A percentile compares a stretch with the other conserved stretches of the same genome.
These are phyloP conservation scores for Neostapfia colusana DNA, from an alignment of 176 grass and related monocot species.

Conservation along the genomic window DNA sequence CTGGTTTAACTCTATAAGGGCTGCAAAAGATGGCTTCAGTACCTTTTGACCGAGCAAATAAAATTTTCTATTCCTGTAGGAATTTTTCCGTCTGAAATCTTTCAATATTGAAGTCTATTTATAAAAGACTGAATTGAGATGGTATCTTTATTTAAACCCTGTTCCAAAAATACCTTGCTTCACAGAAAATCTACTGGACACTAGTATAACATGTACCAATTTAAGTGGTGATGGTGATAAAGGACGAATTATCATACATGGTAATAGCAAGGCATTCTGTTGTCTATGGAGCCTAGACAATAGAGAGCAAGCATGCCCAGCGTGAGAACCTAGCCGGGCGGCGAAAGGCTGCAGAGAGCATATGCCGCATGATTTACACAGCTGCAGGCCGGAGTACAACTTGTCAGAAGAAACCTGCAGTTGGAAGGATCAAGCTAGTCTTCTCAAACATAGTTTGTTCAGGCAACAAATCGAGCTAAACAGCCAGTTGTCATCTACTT, in stretches of 20 bases:
- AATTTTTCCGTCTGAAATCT: not conserved
- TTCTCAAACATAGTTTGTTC: not conserved
- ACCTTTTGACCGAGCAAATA: not conserved
- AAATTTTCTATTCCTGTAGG: not conserved
- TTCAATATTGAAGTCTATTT: not conserved
- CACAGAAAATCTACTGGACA: not conserved
- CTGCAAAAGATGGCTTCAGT: not conserved
- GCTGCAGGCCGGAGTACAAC: too few species aligned
- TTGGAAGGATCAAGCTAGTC: slow-evolving; percentile 5
- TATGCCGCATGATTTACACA: not conserved
- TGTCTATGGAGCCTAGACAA: not conserved
- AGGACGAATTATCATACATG: not conserved
- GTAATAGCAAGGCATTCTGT: not conserved
- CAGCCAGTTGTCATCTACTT: not conserved
- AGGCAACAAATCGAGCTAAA: not conserved
- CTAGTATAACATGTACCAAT: slow-evolving; percentile 13
- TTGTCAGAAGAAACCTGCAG: slow-evolving; percentile 50
- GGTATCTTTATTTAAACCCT: not conserved
- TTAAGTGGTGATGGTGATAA: not conserved
- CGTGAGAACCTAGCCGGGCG: not conserved
- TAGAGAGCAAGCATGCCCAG: not conserved
- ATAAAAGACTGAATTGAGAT: not conserved
- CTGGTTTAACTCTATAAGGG: not conserved
- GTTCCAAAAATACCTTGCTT: not conserved
- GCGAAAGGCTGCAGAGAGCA: not conserved